These are phyloP conservation scores for Zygoascus ofunaensis DNA, from an alignment of 805 yeast genomes.

Conservation along the genomic window DNA sequence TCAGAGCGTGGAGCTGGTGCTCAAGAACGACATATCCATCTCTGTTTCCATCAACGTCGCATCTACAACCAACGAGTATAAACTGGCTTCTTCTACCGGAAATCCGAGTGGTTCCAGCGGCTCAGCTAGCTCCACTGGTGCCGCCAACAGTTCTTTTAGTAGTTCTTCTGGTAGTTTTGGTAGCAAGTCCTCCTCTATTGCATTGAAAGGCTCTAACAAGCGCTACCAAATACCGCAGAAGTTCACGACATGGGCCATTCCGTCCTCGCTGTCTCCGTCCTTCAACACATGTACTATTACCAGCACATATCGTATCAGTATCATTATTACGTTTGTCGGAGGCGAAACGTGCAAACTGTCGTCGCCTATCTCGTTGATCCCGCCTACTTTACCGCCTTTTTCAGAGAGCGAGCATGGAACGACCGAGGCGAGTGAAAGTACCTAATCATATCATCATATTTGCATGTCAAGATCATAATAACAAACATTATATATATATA, in stretches of 20 bases:
- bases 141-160: too few species aligned
- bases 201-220: not conserved
- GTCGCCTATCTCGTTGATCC: not conserved
- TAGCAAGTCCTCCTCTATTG: not conserved
- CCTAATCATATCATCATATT: too few species aligned
- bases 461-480: too few species aligned
- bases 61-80: slow-evolving; percentile 1
- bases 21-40: slow-evolving; percentile 3
- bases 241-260: not conserved
- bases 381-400: slow-evolving; percentile 1
- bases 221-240: not conserved
- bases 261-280: not conserved
- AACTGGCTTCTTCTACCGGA: not conserved
- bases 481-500: too few species aligned
- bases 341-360: not conserved
- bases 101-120: not conserved
- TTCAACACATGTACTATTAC: slow-evolving; percentile 2
- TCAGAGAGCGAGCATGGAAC: not conserved
- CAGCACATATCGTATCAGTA: not conserved
- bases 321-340: not conserved
- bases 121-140: not conserved
- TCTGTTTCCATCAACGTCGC: not conserved
- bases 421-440: too few species aligned
- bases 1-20: not conserved
- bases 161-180: too few species aligned